Base-by-base conservation (phyloP, 768 basidiomycete species). In the Lentinula sp. region DNA sequence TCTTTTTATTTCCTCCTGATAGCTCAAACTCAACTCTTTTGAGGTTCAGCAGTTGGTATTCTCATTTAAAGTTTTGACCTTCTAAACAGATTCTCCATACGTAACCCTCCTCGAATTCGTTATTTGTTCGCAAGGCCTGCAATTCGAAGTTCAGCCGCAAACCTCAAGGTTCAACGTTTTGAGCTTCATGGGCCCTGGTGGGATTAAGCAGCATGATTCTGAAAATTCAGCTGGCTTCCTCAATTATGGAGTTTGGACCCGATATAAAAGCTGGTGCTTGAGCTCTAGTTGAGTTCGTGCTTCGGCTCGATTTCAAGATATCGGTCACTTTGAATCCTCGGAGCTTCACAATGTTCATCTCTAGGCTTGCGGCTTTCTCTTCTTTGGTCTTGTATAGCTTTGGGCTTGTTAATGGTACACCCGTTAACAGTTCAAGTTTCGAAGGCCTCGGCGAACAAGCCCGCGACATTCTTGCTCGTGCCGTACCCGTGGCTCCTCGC, bases 381-480 rank as follows among this genome's bases (percentile, higher is more conserved):
- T 64, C 63, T 42, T 48, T 45, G 60, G 50, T 67, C 63, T 64
- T 65, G 61, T 58, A 63, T 51, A 63, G 49, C 62, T 62, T 60
- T 23, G 63, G 56, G 49, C 50, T 56, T 39, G 65, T 59, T 11
- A 53, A 56, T 43, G 65, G 67, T 7, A 59, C 61, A n/a, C 64
- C 66, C 5, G 59, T 65, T 16, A 66, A 69, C 51, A 53, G 13
- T 34, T 72, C 67, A 23, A 35, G 43, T 10, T 65, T 70, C 57
- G 67, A 69, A 18, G 68, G 66, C 21, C 69, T 76, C n/a, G 69
- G 68, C 58, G 62, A 72, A 23, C 66, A 73, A 51, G 70, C 68
- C 5, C 65, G 71, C 43, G 63, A 73, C 42, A 69, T 78, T 54
- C 49, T 75, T 53, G 67, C 71, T 57, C 73, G 73, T 16, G 73